Percentiles rank a stretch among this genome's conserved stretches.
These are phyloP conservation scores for Xylariaceae sp. DNA, from an alignment of 2,329 filamentous ascomycete species.

Conservation along the genomic window DNA sequence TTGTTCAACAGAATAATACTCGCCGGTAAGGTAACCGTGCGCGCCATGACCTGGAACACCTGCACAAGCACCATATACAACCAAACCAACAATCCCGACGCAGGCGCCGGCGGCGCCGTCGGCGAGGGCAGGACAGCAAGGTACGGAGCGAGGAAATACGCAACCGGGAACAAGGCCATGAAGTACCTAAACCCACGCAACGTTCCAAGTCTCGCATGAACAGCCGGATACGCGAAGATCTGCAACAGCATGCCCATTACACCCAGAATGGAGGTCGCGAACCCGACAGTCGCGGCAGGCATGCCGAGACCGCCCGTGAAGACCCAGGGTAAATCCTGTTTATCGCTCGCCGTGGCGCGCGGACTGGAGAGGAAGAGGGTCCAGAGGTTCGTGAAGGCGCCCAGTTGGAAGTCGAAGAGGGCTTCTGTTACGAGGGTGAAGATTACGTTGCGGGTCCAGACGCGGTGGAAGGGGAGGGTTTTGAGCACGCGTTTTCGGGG, in stretches of 20 bases:
- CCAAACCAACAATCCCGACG: slow-evolving; percentile 50
- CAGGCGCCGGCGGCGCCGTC: slow-evolving; percentile 38
- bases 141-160: slow-evolving; percentile 63
- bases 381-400: slow-evolving; percentile 64
- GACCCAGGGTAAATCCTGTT: slow-evolving; percentile 41
- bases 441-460: slow-evolving; percentile 46
- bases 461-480: slow-evolving; percentile 37
- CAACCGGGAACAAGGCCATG: slow-evolving; percentile 60
- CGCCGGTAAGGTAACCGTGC: slow-evolving; percentile 61
- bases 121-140: slow-evolving; percentile 57
- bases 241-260: slow-evolving; percentile 64
- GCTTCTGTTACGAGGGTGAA: slow-evolving; percentile 57
- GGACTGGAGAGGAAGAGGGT: slow-evolving; percentile 65
- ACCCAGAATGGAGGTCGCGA: slow-evolving; percentile 65
- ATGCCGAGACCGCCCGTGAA: slow-evolving; percentile 65
- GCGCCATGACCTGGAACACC: slow-evolving; percentile 63
- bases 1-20: slow-evolving; percentile 58
- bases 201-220: slow-evolving; percentile 61
- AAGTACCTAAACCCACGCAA: slow-evolving; percentile 62
- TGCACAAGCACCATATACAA: slow-evolving; percentile 56
- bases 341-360: slow-evolving; percentile 38
- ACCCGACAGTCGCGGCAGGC: slow-evolving; percentile 59
- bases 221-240: slow-evolving; percentile 60
- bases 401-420: slow-evolving; percentile 65
- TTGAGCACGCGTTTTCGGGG: slow-evolving; percentile 27